Base-by-base conservation (phyloP, 2,329 filamentous ascomycete genomes). In the Exophiala lecanii-corni region DNA sequence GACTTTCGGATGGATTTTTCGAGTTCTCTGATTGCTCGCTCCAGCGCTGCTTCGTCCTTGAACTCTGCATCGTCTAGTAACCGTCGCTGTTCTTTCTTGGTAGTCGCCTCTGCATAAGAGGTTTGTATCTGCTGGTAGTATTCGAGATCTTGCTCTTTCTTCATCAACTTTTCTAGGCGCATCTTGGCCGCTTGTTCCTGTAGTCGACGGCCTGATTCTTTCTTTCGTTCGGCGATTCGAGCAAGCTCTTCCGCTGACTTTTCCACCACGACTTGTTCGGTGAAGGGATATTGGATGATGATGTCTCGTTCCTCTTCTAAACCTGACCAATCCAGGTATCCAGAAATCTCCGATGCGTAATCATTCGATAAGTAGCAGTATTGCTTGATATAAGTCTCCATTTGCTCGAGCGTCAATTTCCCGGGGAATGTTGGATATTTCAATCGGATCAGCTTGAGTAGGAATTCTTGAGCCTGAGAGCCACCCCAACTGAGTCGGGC, bases 111-210 rank as follows among this genome's bases (percentile, higher is more conserved):
- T 12, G 45, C 31, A 7, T 96, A 72, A 51, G 79, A 80, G 23
- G 71, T 64, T 59, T 94, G 88, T 3, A 98, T 69, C 46, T 88
- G 79, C 60, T 88, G 89, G 72, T 89, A 96, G 65, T 95, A 96
- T 55, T 94, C 89, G 1, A 97, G 70, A 61, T 97, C 89, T 60
- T 94, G 82, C 66, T 98, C 92, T 65, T 98, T 98, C 59, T 86
- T 86, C 62, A 97, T 87, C 35, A 98, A 73, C 58, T 94, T 94
- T 53, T 98, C 92, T 1, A 98, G 71, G 5, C 92, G 83, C 88
- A 96, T 95, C 66, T 95, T 97, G 7, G 91, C 91, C 0, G 92
- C 92, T 65, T 98, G 92, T 58, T 96, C 89, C 63, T 98, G 92
- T 18, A 98, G 62, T 34, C 94, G 76, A 51, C 92, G 76, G 0